Evolutionary conservation across 2,329 filamentous ascomycete species (phyloP), one percentile per base, ranked within the genome.

Genomic region (Catunica adiposa): DNA sequence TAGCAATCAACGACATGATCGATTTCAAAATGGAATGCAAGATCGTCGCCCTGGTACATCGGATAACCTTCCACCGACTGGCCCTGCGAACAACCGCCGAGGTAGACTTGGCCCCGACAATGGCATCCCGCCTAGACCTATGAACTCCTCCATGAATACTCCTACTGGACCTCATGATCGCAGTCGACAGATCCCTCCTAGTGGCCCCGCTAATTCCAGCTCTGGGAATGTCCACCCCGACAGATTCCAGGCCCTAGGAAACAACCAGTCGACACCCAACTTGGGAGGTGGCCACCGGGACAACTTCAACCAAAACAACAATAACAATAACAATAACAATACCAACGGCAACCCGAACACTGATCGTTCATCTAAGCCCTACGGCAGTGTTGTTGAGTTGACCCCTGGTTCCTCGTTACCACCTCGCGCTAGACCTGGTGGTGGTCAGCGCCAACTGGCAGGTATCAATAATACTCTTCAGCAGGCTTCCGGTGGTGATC

Each of bases 401-500:
- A 26, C 48, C 20, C 25, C 55, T n/a, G 34, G 34, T 7, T 22
- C 15, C 8, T 22, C 53, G 11, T 15, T 47, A n/a, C 54, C 54
- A 4, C 20, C 47, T 11, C 26, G 47, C 53, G 9, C 37, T 40
- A 34, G 52, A 57, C 15, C 37, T 34, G 51, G 51, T 42, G 23
- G 42, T 34, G 11, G 26, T 8, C 31, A 54, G 26, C 40, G 25
- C 15, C 14, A 44, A 53, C 15, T 20, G 29, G 73, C 74, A 11
- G 74, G 76, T 48, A 82, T 83, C 58, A 79, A 81, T 61, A 79
- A 67, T 59, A 77, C 73, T 53, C 69, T 81, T 3, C 73, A 76
- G 60, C 73, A 77, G 64, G 71, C 72, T 1, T 74, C 73, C 62
- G 34, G 38, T 62, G 34, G 38, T 22, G 57, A 58, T 9, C 57